Base-by-base conservation (phyloP, 1,284 basidiomycete genomes). In the Moesziomyces sp. region DNA sequence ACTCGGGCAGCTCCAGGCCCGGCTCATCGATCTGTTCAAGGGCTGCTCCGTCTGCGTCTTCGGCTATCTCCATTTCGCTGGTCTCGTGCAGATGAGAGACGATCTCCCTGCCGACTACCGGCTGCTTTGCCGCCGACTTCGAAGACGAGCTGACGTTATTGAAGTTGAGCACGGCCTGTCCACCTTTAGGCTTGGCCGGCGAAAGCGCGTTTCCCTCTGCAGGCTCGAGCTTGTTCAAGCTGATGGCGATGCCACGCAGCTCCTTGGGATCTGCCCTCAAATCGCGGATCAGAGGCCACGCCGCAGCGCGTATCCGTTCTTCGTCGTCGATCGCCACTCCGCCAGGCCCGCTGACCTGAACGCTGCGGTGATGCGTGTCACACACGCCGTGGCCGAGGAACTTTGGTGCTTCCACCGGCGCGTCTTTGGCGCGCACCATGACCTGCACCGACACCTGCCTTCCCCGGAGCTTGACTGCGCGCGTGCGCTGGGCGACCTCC, bases 361-460 rank as follows among this genome's bases (percentile, higher is more conserved):
- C 86, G 72, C 92, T 91, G 81, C 91, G 92, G 82, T 90, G 94
- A 85, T 91, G 92, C 0, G 90, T 88, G 56, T 94, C 90, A 83
- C 94, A 97, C 11, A 88, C 85, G 1, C 96, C 96, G 79, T 98
- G 95, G 0, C 96, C 96, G 74, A 98, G 87, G 73, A 97, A 97
- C 92, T 98, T 99, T 0, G 95, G 91, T n/a, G 93, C 89, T 80
- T 99, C 97, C 13, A 92, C 86, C 0, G 95, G 94, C 0, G 96
- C 93, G 55, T 88, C 89, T 0, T 92, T 89, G 82, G 93, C 91
- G 8, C 96, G 89, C 73, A 91, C 90, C 92, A 98, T 91, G 67
- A 98, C 86, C 91, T 88, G 44, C 86, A 88, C 55, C 89, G 87
- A 80, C 94, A 86, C 8, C 92, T 88, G 66, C 87, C 88, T 28